These are phyloP conservation scores for Penicillium atrosanguineum DNA, from an alignment of 495 filamentous ascomycete genomes.

Conservation along the genomic window DNA sequence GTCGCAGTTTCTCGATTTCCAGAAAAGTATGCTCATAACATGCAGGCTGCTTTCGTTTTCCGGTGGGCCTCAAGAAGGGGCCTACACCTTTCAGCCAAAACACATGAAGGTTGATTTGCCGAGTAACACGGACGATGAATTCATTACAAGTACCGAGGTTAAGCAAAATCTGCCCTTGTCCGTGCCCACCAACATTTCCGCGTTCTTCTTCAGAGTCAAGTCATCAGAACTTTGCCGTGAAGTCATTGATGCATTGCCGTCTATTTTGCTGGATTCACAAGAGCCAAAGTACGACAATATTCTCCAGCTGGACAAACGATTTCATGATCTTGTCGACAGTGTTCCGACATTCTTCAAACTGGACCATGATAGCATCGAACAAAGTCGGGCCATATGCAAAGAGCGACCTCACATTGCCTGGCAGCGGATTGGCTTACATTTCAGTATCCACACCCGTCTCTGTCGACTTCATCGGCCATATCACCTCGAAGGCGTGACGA, in stretches of 20 bases:
- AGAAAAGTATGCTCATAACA: neutral
- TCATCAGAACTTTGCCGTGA: constrained; percentile 26
- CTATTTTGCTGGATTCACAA: constrained; percentile 17
- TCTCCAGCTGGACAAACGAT: constrained; percentile 22
- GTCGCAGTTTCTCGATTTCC: neutral
- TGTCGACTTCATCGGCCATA: constrained; percentile 31
- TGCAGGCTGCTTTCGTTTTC: constrained; percentile 26
- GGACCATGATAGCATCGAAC: constrained; percentile 20
- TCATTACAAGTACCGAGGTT: constrained; percentile 11
- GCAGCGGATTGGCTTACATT: constrained; percentile 21
- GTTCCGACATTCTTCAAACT: constrained; percentile 23
- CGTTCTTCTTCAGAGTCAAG: constrained; percentile 22
- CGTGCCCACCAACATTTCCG: constrained; percentile 23
- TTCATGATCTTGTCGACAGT: constrained; percentile 13
- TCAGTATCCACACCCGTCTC: constrained; percentile 25
- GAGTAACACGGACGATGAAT: constrained; percentile 29
- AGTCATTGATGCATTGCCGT: constrained; percentile 28
- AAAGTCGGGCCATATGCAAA: constrained; percentile 16
- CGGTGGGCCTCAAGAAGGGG: constrained; percentile 25
- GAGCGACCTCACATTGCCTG: constrained; percentile 27
- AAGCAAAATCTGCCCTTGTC: constrained; percentile 12
- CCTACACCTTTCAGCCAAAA: constrained; percentile 27
- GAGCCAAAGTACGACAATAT: constrained; percentile 24
- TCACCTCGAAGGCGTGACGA: constrained; percentile 25
- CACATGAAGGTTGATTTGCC: constrained; percentile 33